Evolutionary conservation across 2,329 filamentous ascomycete species (phyloP).

Genomic region (Fonsecaea multimorphosa): DNA sequence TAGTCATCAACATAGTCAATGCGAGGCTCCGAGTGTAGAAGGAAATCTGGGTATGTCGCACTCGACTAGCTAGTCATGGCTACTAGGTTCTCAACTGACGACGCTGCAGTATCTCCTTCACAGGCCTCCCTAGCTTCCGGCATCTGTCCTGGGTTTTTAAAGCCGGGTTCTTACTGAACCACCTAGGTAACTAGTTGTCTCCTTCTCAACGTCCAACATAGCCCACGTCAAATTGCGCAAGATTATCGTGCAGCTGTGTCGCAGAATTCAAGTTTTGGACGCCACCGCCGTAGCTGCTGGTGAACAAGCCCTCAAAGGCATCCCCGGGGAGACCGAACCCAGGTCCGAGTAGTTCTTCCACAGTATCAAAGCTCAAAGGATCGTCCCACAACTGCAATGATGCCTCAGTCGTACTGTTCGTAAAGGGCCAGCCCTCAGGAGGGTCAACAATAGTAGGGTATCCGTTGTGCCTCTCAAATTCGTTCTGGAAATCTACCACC

Average conservation of each 20-base stretch:
- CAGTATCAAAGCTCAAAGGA: background rate
- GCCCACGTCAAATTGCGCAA: background rate
- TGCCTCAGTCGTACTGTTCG: background rate
- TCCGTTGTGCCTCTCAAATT: background rate
- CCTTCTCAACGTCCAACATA: background rate
- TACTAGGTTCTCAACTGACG: no score
- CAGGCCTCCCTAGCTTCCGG: no score
- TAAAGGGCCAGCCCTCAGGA: background rate
- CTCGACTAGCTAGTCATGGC: no score
- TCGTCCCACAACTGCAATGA: background rate
- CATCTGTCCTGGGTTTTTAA: no score
- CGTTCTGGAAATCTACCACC: background rate
- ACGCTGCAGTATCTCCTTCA: no score
- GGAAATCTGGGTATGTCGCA: no score
- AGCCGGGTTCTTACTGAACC: no score
- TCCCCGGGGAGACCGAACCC: background rate
- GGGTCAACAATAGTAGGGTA: background rate
- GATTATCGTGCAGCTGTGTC: background rate
- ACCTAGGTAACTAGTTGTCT: no score
- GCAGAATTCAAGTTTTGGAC: background rate
- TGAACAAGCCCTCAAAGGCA: background rate
- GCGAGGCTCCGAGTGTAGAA: no score
- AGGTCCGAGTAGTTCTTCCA: background rate
- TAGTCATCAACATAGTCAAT: no score
- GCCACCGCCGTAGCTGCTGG: background rate